Evolutionary conservation across 352 stramenopile genomes (phyloP), one percentile per base, ranked within the genome.

Genomic region (Aphanomyces euteiches): DNA sequence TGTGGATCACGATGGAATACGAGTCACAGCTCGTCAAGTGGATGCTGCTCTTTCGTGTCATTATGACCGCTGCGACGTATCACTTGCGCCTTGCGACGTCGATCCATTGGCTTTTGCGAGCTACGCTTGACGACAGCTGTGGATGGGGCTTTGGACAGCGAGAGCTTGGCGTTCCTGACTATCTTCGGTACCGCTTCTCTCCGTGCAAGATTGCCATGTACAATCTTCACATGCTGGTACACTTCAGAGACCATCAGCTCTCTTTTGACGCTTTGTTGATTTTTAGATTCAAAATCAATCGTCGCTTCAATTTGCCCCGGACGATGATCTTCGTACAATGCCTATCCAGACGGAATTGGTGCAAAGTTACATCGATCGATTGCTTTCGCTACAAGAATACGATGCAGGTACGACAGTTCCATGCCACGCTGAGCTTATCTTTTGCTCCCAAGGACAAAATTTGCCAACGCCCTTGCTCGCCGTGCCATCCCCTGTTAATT

Each of bases 1-100:
- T 92, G 76, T 93, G 85, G 85, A 75, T 91, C 50, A 90, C 85
- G 2, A 82, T 90, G 48, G 84, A 92, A 77, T 91, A 82, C 79
- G 78, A 78, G 2, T 78, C 73, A 45, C 91, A 92, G 69, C 89
- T 78, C 40, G 80, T 90, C 57, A 93, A 93, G 76, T 82, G 81
- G 4, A 85, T 77, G 15, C 76, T 93, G 41, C 76, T 93, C 17
- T 86, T 92, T 53, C 84, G 84, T 40, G 82, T 90, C 34, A 78
- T 93, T 38, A 84, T 78, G 63, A 88, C 87, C 53, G 83, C 83
- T 5, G 86, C 84, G 17, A 83, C 88, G 54, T 74, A 90, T 8
- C 85, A 93, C 57, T 83, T 93, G 34, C 85, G 85, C 4, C 80
- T 93, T n/a, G 85, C 85, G 53, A 91, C 81, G 19, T 77, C 80